A percentile compares a stretch with the other conserved stretches of the same genome.
Conservation (phyloP, 805 yeast species). For the Wickerhamomyces chambardii region DNA sequence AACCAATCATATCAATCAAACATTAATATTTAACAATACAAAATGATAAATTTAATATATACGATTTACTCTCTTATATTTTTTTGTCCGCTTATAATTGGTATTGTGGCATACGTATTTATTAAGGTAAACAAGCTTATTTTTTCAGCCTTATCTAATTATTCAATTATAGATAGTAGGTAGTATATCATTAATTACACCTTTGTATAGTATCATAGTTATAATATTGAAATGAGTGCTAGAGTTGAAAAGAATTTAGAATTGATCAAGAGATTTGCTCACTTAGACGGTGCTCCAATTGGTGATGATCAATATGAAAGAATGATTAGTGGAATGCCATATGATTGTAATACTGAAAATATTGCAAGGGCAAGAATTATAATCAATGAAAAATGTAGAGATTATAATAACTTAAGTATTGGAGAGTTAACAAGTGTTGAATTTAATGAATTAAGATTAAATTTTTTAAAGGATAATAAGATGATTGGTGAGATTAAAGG, state of each 20-base stretch:
- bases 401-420: slow-evolving; percentile 17
- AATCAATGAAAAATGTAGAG: slow-evolving; percentile 18
- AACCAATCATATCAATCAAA: too few species aligned
- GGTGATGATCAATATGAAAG: slow-evolving; percentile 34
- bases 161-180: too few species aligned
- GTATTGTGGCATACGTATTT: too few species aligned
- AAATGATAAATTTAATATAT: too few species aligned
- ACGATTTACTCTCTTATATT: too few species aligned
- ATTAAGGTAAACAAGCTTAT: too few species aligned
- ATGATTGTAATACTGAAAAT: slow-evolving; percentile 22
- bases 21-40: too few species aligned
- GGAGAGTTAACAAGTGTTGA: slow-evolving; percentile 18
- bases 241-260: neutral
- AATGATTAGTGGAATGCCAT: slow-evolving; percentile 46
- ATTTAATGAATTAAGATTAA: slow-evolving; percentile 25
- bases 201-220: too few species aligned
- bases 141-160: too few species aligned
- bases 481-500: slow-evolving; percentile 40
- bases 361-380: slow-evolving; percentile 16
- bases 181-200: too few species aligned
- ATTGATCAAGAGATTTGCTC: neutral
- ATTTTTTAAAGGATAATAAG: slow-evolving; percentile 17
- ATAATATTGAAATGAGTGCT: too few species aligned
- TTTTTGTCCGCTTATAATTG: too few species aligned
- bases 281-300: slow-evolving; percentile 19